Evolutionary conservation across 768 basidiomycete genomes (phyloP), one percentile per base, ranked within the genome.

Genomic region (Lactarius hatsudake): DNA sequence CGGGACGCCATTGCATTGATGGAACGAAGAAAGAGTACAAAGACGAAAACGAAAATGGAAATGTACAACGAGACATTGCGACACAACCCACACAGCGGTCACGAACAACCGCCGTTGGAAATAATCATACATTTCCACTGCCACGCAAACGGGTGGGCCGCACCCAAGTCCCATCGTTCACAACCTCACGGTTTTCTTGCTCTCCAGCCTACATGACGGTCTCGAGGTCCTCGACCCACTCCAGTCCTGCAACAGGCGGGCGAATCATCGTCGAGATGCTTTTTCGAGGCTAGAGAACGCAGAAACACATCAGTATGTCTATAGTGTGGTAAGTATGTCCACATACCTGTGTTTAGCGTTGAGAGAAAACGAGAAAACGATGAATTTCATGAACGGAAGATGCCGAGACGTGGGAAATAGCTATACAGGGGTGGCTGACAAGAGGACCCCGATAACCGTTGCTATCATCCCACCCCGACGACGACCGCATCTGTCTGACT

Each of bases 21-120:
- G 69, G 59, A 38, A 71, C 55, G 48, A 66, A 62, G 36, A 68
- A 66, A 57, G 60, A 63, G 55, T 23, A 55, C 18, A 45, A 45
- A 20, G 64, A 59, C 9, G 53, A 20, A 36, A 38, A 62, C 67
- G 67, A 70, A 70, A 69, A 63, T 34, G 67, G 30, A 71, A 63
- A 78, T 93, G 88, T 93, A 89, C 89, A 86, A 91, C 90, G 84
- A 86, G 89, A 92, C 91, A 91, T 92, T 93, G 91, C 91, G 89
- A 83, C 82, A 79, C 73, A 75, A 80, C 83, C 87, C 90, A 91
- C 75, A 77, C 82, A 82, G 82, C 72, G 76, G 79, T 85, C 83
- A 83, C 86, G 86, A 89, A 92, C 81, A 78, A 81, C 78, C 78
- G 73, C 85, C 81, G 81, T 74, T 74, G 75, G 72, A 74, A 75